Evolutionary conservation across 2,329 filamentous ascomycete species (phyloP).

Genomic region (Penicillium janthinellum): DNA sequence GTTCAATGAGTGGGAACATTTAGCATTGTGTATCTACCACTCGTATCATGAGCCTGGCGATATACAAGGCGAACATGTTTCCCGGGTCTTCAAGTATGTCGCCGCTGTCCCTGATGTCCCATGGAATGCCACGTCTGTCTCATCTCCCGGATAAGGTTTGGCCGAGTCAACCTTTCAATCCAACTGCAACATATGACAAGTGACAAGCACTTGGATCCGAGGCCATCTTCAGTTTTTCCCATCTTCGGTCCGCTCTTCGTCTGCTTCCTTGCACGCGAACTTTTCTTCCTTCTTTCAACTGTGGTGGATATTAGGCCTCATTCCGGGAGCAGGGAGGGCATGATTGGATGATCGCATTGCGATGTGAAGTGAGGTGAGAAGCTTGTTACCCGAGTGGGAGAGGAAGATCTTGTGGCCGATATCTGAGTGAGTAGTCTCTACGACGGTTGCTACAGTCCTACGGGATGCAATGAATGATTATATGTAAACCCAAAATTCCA

Average conservation of each 20-base stretch:
- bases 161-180: background rate
- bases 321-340: background rate
- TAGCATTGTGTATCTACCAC: slow-evolving; percentile 15
- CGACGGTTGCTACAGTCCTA: slow-evolving; percentile 16
- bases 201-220: background rate
- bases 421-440: slow-evolving; percentile 13
- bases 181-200: background rate
- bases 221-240: slow-evolving; percentile 5
- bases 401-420: background rate
- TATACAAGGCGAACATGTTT: slow-evolving; percentile 11
- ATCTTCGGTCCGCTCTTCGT: slow-evolving; percentile 18
- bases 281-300: slow-evolving; percentile 13
- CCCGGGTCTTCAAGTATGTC: slow-evolving; percentile 4
- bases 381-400: background rate
- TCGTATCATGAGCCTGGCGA: slow-evolving; percentile 1
- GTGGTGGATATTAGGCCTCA: slow-evolving; percentile 8
- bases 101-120: slow-evolving; percentile 3
- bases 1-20: slow-evolving; percentile 13
- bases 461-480: slow-evolving; percentile 20
- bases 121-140: background rate
- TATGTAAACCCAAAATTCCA: background rate
- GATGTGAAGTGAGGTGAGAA: background rate
- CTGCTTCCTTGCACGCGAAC: slow-evolving; percentile 3
- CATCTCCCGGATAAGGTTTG: background rate
- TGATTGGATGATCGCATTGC: slow-evolving; percentile 2